These are phyloP conservation scores for Pelargonium nanum DNA, from an alignment of 345 rosid species.

Conservation along the genomic window DNA sequence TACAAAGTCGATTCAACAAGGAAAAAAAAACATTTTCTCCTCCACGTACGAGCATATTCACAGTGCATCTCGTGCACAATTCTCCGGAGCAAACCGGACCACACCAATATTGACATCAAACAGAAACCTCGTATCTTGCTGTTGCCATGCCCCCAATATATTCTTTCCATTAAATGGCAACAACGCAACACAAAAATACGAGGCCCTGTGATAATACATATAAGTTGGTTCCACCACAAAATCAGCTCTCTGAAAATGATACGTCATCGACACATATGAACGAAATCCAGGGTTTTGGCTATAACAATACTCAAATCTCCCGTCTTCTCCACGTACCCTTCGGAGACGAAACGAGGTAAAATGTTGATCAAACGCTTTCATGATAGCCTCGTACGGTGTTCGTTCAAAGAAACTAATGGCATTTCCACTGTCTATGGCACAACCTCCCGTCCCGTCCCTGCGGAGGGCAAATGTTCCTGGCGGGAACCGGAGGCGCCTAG, in stretches of 20 bases:
- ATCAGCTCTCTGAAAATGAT: not conserved
- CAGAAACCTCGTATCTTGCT: not conserved
- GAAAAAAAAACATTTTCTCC: too few species aligned
- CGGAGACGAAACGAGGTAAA: not conserved
- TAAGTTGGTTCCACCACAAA: not conserved
- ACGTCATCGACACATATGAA: not conserved
- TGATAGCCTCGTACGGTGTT: not conserved
- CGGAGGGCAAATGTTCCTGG: not conserved
- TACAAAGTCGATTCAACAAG: too few species aligned
- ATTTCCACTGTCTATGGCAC: not conserved
- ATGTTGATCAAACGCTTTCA: not conserved
- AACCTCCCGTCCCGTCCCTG: not conserved
- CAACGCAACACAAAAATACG: not conserved
- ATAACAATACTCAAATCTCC: conserved; percentile 5
- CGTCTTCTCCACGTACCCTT: too few species aligned
- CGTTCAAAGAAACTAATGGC: not conserved
- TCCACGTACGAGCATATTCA: too few species aligned
- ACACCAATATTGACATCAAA: not conserved
- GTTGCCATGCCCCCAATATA: not conserved
- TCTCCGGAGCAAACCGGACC: not conserved
- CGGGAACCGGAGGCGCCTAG: not conserved
- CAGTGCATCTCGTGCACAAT: not conserved
- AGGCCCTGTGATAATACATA: not conserved
- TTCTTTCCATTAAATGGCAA: not conserved
- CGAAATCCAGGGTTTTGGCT: not conserved